Evolutionary conservation across 805 yeast species (phyloP).

Genomic region (Sungouiella thailandica): DNA sequence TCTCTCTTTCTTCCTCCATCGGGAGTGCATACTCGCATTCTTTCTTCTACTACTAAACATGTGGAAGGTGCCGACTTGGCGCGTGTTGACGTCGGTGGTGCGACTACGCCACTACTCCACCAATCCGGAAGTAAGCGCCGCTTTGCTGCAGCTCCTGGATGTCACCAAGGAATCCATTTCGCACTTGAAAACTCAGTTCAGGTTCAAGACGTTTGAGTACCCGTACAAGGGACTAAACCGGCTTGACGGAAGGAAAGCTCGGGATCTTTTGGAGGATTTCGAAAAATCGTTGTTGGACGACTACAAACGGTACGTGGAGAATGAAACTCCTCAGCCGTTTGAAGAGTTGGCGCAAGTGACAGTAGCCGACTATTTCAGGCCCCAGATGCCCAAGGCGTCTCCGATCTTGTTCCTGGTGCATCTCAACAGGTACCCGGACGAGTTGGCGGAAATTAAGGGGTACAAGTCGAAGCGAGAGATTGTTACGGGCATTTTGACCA

Average conservation of each 20-base stretch:
- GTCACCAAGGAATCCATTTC: background rate
- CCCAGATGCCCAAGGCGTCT: slow-evolving; percentile 2
- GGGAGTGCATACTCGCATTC: no score
- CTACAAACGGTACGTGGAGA: background rate
- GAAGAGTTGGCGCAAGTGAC: background rate
- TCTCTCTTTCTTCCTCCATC: no score
- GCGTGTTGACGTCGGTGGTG: no score
- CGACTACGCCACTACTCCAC: no score
- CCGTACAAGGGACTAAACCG: background rate
- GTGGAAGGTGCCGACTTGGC: no score
- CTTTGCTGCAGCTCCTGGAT: background rate
- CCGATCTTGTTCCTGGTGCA: slow-evolving; percentile 6
- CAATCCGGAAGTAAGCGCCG: background rate
- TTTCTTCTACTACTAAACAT: no score
- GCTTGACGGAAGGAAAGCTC: background rate
- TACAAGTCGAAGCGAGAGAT: slow-evolving; percentile 14
- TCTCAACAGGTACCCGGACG: slow-evolving; percentile 3
- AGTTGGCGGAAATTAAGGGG: slow-evolving; percentile 1
- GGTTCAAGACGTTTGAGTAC: background rate
- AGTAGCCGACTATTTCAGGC: slow-evolving; percentile 6
- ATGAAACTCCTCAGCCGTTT: background rate
- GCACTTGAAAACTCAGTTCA: background rate
- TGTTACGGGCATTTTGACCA: slow-evolving; percentile 17
- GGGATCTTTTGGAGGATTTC: background rate
- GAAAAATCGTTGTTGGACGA: background rate